A percentile compares a stretch with the other conserved stretches of the same genome.
These are phyloP conservation scores for Drosera spatulata DNA, from an alignment of 179 eudicot genomes.

Conservation along the genomic window DNA sequence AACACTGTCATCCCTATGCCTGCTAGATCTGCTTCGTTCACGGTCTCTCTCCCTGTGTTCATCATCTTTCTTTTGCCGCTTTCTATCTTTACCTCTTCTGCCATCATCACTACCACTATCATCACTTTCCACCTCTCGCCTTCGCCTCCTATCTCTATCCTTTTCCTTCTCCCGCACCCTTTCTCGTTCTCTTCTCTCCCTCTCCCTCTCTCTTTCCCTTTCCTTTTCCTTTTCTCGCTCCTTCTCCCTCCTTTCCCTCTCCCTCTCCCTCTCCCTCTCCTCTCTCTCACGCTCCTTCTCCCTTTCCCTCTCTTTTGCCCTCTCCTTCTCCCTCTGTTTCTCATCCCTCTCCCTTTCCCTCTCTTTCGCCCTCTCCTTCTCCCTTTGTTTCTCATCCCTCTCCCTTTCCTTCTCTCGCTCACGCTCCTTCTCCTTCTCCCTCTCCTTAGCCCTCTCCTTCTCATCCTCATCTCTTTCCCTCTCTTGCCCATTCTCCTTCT, in stretches of 20 bases:
- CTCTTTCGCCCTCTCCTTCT: conserved; percentile 15
- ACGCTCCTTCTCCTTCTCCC: conserved; percentile 5
- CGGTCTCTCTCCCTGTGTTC: conserved; percentile 43
- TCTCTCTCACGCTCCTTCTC: conserved; percentile 10
- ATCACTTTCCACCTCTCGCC: conserved; percentile 37
- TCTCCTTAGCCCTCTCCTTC: conserved; percentile 8
- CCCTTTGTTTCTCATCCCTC: neutral
- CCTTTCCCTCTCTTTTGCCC: conserved; percentile 10
- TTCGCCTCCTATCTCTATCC: conserved; percentile 33
- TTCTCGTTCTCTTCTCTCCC: conserved; percentile 12
- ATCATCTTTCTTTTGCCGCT: conserved; percentile 67
- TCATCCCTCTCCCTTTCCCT: conserved; percentile 13
- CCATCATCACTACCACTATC: conserved; percentile 41
- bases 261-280: conserved; percentile 7
- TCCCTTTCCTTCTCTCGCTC: neutral
- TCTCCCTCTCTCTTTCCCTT: conserved; percentile 8
- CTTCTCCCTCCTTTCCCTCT: conserved; percentile 2
- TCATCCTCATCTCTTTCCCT: conserved; percentile 1
- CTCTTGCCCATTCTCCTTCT: neutral
- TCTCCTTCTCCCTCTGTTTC: conserved; percentile 12
- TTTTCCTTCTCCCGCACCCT: conserved; percentile 15
- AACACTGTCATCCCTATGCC: conserved; percentile 52
- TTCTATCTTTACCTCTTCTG: conserved; percentile 50
- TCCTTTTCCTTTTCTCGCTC: conserved; percentile 6
- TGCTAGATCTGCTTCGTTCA: conserved; percentile 32